These are phyloP conservation scores for Dactylella cylindrospora DNA, from an alignment of 2,329 filamentous ascomycete genomes.

Conservation along the genomic window DNA sequence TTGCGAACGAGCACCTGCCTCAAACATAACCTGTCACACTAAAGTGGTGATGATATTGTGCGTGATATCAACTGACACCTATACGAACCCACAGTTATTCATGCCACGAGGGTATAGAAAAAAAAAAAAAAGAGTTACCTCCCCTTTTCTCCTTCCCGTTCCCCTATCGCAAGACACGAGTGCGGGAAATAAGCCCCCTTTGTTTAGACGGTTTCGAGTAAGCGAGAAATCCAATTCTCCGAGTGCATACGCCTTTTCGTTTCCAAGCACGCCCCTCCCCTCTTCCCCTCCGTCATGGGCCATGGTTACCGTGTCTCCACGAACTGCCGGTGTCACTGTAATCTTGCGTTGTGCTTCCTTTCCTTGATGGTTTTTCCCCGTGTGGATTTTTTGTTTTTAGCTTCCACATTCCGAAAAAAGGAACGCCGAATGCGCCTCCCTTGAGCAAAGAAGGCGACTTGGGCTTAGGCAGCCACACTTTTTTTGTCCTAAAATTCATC, in stretches of 20 bases:
- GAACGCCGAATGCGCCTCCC: conserved; percentile 40
- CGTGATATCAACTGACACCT: no score
- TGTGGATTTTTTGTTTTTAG: no score
- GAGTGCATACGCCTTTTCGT: conserved; percentile 38
- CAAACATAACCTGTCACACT: conserved; percentile 43
- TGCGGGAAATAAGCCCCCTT: conserved; percentile 45
- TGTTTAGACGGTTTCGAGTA: conserved; percentile 44
- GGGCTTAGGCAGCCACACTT: conserved; percentile 45
- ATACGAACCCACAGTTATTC: no score
- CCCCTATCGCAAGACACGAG: conserved; percentile 37
- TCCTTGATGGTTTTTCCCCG: conserved; percentile 9
- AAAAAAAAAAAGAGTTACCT: conserved; percentile 30
- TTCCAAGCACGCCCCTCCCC: conserved; percentile 25
- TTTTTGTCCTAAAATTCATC: conserved; percentile 37
- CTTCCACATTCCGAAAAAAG: conserved; percentile 44
- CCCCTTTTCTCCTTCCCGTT: conserved; percentile 41
- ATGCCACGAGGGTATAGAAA: no score
- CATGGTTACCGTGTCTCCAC: conserved; percentile 42
- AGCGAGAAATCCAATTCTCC: conserved; percentile 45
- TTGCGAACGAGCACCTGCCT: conserved; percentile 41
- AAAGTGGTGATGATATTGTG: no score
- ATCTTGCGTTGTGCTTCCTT: conserved; percentile 17
- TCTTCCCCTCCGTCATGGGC: no score
- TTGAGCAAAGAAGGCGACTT: conserved; percentile 32
- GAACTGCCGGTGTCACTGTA: conserved; percentile 19